Evolutionary conservation across 768 basidiomycete species (phyloP), one percentile per base, ranked within the genome.

Genomic region (Pulveroboletus sp.): DNA sequence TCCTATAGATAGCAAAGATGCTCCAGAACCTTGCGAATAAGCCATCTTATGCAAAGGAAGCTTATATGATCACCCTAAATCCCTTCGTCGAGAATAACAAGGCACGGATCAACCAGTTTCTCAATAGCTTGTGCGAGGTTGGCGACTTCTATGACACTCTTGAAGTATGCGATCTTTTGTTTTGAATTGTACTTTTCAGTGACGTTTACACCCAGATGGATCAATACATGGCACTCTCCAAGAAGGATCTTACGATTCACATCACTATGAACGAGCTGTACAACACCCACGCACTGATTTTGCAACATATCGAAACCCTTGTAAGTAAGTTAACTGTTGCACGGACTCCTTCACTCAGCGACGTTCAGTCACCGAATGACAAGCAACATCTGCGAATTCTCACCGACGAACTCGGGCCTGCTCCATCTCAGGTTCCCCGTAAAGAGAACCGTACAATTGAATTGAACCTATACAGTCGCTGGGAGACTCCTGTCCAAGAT

Each of bases 51-150:
- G 82, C 94, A 14, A 99, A 99, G 67, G 96, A 99, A 68, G 85
- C 84, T 14, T 99, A 99, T 71, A 99, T 99, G 96, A 91, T 93
- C 68, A 92, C 91, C 3, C 79, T 99, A 42, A 97, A 98, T 66
- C 96, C 96, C 2, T 98, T 98, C 65, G 95, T 99, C 30, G 96
- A 99, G 73, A 93, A 88, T 68, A 98, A 98, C 77, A 98, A 98
- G 68, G 85, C 91, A 14, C 83, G 96, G 38, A 98, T 98, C 73
- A 99, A 98, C 67, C 85, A 88, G 60, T 98, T 99, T 72, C 76
- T 99, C 57, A 98, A 99, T 70, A 87, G 83, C 59, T 76, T 99
- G 51, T 99, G 96, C 66, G 96, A 99, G 70, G 95, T 99, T 45
- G 94, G 94, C 46, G 96, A 99, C 71, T 99, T 99, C 67, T 98